phyloP scores from a whole-genome alignment of 179 eudicot genomes.

The Beta macrorhiza region DNA sequence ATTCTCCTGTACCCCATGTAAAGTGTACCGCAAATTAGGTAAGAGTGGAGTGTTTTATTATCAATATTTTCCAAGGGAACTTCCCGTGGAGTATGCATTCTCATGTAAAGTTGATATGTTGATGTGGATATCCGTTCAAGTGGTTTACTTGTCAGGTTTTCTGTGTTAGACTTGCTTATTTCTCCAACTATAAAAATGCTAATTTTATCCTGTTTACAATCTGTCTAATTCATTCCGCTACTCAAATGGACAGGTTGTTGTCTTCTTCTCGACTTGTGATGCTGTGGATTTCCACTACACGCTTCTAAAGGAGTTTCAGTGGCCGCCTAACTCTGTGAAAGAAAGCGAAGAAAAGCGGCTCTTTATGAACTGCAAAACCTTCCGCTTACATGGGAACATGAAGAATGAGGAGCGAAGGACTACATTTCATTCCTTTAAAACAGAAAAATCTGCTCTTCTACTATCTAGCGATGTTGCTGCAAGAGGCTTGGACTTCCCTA shows the following conservation, averaged over 20 bases:
- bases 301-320: constrained; percentile 62
- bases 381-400: constrained; percentile 87
- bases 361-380: constrained; percentile 67
- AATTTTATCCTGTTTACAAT: not conserved
- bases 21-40: too few relatives aligned
- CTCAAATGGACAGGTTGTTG: constrained; percentile 68
- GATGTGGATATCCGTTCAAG: not conserved
- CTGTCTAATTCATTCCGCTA: constrained; percentile 13
- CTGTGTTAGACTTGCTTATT: not conserved
- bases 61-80: not conserved
- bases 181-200: not conserved
- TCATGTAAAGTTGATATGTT: not conserved
- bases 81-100: not conserved
- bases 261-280: constrained; percentile 92
- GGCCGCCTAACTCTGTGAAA: constrained; percentile 38
- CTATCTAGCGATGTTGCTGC: constrained; percentile 91
- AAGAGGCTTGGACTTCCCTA: constrained; percentile 93
- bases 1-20: too few relatives aligned
- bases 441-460: constrained; percentile 88
- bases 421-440: constrained; percentile 66
- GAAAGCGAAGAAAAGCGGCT: constrained; percentile 41
- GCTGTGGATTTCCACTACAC: constrained; percentile 89
- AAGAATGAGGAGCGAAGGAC: constrained; percentile 79
- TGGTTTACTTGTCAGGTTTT: not conserved
- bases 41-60: not conserved